A percentile compares a stretch with the other conserved stretches of the same genome.
phyloP scores from a whole-genome alignment of 2,329 filamentous ascomycete species.

The Alternaria gaisen region DNA sequence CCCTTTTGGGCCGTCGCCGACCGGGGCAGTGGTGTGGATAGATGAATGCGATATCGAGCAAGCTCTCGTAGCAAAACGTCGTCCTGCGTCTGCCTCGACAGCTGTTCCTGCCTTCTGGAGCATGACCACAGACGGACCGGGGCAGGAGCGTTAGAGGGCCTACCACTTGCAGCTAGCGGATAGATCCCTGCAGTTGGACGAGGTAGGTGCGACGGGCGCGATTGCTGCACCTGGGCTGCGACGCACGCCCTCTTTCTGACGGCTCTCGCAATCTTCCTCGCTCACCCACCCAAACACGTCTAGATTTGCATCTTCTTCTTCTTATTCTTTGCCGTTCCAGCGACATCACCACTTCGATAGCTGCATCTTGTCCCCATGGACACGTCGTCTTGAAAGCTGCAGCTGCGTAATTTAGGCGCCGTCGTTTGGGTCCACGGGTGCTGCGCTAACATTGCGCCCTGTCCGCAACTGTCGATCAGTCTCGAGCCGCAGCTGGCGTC shows the following conservation, averaged over 20 bases:
- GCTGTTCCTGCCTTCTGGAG: conserved; percentile 1
- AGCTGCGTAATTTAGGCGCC: conserved; percentile 14
- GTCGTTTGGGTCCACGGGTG: conserved; percentile 12
- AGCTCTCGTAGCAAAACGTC: not conserved
- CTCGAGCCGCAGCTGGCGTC: conserved; percentile 21
- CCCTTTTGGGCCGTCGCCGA: not conserved
- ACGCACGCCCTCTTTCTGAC: not conserved
- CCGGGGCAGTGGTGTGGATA: not conserved
- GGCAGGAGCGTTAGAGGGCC: conserved; percentile 7
- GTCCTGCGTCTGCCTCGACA: conserved; percentile 3
- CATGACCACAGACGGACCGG: conserved; percentile 7
- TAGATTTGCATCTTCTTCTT: not conserved
- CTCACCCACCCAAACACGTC: conserved; percentile 6
- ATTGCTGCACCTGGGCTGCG: conserved; percentile 9
- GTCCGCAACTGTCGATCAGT: conserved; percentile 20
- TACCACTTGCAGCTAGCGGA: conserved; percentile 8
- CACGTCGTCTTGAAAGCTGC: conserved; percentile 9
- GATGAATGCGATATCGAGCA: not conserved
- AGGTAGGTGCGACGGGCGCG: conserved; percentile 16
- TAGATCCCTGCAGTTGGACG: conserved; percentile 12
- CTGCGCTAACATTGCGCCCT: conserved; percentile 15
- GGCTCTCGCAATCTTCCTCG: conserved; percentile 12
- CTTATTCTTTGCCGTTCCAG: not conserved
- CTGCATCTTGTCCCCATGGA: not conserved
- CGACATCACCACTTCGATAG: not conserved